Evolutionary conservation across 2,329 filamentous ascomycete species (phyloP), one percentile per base, ranked within the genome.

Genomic region (Claviceps citrina): DNA sequence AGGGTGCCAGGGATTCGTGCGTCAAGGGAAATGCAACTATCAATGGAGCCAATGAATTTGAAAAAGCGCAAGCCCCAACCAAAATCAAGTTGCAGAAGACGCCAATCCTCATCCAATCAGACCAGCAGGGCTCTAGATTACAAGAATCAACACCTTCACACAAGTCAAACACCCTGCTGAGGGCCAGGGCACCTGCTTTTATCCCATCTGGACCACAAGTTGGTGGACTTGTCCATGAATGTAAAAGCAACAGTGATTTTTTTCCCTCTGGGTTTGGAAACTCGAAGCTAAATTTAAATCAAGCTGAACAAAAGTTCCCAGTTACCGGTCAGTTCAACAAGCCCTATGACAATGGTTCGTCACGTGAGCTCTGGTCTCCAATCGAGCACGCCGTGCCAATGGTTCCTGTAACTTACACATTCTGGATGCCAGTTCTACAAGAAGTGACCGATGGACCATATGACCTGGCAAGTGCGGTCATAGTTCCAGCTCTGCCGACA

Each of bases 291-390:
- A 31, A 19, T 20, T 8, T 25, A 20, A 1, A 18, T 13, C 9
- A 42, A 31, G 36, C 7, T 24, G 12, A 31, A 20, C 6, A 42
- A 18, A 10, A 30, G 7, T 18, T 35, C 8, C 38, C 38, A 16
- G 41, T 39, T 22, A 22, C 42, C n/a, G 39, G 39, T 5, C 26
- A 36, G 16, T 41, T 39, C 25, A 20, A 26, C 13, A 26, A 30
- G n/a, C 19, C 35, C 7, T 15, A 16, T 5, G 13, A 31, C 16
- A 18, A 36, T 27, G 36, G 34, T 20, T 33, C n/a, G n/a, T n/a
- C 18, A 24, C 5, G 8, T 19, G 27, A 34, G 10, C 27, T 30
- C 22, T 44, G 35, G 35, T 36, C 39, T 15, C 26, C 19, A 10
- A 18, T 19, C 6, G n/a, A 36, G 5, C 16, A 31, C n/a, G 8